A percentile compares a stretch with the other conserved stretches of the same genome.
Evolutionary conservation across 2,329 filamentous ascomycete species (phyloP).

Genomic region (Phialophora verrucosa): DNA sequence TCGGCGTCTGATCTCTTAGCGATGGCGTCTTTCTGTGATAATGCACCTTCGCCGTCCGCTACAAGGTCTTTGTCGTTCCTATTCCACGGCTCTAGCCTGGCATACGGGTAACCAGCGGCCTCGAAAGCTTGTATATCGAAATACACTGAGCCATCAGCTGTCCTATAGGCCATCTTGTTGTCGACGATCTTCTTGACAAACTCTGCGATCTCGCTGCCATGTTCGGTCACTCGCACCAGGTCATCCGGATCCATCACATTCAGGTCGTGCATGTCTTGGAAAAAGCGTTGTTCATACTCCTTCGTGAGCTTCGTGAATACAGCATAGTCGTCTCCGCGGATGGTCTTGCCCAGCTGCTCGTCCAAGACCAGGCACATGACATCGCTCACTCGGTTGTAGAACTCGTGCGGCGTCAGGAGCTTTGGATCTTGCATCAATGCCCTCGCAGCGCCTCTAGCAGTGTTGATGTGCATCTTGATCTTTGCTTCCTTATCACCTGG

Average conservation of each 20-base stretch:
- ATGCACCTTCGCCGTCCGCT: constrained; percentile 86
- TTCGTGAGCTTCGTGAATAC: constrained; percentile 88
- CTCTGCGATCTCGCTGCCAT: constrained; percentile 80
- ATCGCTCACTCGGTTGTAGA: constrained; percentile 66
- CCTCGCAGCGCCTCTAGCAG: constrained; percentile 59
- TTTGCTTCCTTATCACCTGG: constrained; percentile 82
- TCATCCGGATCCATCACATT: constrained; percentile 84
- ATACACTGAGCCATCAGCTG: constrained; percentile 82
- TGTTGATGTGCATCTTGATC: constrained; percentile 84
- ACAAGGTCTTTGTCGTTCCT: constrained; percentile 80
- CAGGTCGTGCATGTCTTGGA: constrained; percentile 82
- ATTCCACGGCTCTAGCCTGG: constrained; percentile 82
- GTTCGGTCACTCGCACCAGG: constrained; percentile 89
- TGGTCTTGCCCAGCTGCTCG: constrained; percentile 59
- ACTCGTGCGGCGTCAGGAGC: constrained; percentile 48
- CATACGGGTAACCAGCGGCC: constrained; percentile 81
- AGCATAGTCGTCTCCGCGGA: constrained; percentile 66
- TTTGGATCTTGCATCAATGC: constrained; percentile 50
- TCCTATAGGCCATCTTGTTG: constrained; percentile 83
- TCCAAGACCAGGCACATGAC: constrained; percentile 86
- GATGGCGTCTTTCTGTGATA: constrained; percentile 61
- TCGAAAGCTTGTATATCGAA: constrained; percentile 92
- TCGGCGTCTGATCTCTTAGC: constrained; percentile 79
- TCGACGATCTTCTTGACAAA: constrained; percentile 83
- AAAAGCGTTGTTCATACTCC: constrained; percentile 85